Evolutionary conservation across 345 rosid genomes (phyloP).

Genomic region (Linum usitatissimum): DNA sequence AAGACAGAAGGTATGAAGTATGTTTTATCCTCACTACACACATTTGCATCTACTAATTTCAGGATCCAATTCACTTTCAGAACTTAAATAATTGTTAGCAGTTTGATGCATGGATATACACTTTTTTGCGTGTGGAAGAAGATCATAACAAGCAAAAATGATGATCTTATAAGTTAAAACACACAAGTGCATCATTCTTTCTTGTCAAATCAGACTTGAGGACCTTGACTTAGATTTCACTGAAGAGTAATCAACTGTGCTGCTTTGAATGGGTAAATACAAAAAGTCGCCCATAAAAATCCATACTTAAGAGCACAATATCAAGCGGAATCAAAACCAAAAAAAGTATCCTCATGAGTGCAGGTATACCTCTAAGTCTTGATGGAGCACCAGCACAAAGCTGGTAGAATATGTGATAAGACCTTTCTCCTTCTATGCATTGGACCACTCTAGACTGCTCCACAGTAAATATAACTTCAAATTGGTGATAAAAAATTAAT

Average conservation of each 20-base stretch:
- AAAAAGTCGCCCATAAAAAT: not conserved
- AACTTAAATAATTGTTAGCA: not conserved
- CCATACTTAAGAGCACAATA: not conserved
- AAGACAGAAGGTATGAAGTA: not conserved
- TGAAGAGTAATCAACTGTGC: not conserved
- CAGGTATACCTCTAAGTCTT: slow-evolving; percentile 54
- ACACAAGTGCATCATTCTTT: too few species aligned
- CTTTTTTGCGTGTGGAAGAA: not conserved
- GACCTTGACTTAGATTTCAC: not conserved
- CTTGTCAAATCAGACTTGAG: not conserved
- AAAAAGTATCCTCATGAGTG: not conserved
- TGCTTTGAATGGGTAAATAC: not conserved
- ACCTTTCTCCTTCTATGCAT: slow-evolving; percentile 91
- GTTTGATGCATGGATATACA: not conserved
- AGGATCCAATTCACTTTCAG: not conserved
- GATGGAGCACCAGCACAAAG: slow-evolving; percentile 90
- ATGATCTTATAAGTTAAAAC: too few species aligned
- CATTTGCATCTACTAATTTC: not conserved
- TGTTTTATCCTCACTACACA: not conserved
- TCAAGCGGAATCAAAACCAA: not conserved
- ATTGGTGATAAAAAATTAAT: slow-evolving; percentile 9
- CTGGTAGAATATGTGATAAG: slow-evolving; percentile 97
- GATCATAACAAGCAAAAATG: not conserved
- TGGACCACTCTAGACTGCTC: slow-evolving; percentile 99
- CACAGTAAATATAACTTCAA: slow-evolving; percentile 17